These are phyloP conservation scores for Tetrahymena borealis DNA, from an alignment of 73 alveolate genomes.

Conservation along the genomic window DNA sequence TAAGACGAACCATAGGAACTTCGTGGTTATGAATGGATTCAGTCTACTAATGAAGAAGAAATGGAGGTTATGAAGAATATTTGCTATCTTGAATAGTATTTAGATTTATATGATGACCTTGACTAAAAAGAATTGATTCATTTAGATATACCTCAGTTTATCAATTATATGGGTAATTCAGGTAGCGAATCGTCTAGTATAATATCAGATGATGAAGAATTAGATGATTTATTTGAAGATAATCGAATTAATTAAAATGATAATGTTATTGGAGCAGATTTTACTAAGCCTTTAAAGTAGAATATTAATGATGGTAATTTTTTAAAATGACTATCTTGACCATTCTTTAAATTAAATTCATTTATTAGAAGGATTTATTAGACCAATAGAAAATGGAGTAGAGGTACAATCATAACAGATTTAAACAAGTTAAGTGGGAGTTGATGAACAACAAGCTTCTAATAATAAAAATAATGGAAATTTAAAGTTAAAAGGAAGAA, in stretches of 20 bases:
- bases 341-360: too few species aligned
- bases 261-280: neutral
- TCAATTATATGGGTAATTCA: neutral
- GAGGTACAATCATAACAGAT: too few species aligned
- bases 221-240: neutral
- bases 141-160: neutral
- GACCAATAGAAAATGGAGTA: too few species aligned
- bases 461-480: neutral
- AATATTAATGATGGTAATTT: neutral
- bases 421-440: too few species aligned
- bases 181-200: neutral
- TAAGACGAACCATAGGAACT: neutral
- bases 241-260: neutral
- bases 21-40: neutral
- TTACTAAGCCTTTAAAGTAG: neutral
- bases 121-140: neutral
- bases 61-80: neutral
- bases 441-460: too few species aligned
- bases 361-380: neutral
- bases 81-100: neutral
- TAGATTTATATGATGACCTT: neutral
- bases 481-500: neutral
- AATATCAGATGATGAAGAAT: neutral
- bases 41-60: neutral
- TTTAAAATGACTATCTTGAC: too few species aligned